These are phyloP conservation scores for Entomortierella beljakovae DNA, from an alignment of 192 early-diverging fungal species.

Conservation along the genomic window DNA sequence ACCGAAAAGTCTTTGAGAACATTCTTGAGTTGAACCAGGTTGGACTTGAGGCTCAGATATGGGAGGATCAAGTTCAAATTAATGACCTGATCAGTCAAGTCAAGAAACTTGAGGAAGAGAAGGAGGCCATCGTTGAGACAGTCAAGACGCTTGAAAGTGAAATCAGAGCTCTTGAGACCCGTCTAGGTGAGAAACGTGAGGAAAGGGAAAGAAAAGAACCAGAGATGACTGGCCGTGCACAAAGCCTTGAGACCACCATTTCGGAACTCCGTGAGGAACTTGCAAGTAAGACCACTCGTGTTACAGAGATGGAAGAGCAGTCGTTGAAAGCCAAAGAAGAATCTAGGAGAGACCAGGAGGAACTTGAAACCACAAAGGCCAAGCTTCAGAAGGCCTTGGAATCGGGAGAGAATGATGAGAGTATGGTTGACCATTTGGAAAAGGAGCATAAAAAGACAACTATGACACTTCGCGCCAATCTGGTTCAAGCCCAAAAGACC, in stretches of 20 bases:
- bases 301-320: neutral
- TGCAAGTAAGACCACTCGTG: neutral
- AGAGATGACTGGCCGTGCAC: neutral
- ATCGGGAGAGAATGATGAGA: neutral
- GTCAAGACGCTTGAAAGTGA: conserved; percentile 4
- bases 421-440: conserved; percentile 22
- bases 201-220: neutral
- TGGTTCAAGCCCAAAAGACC: conserved; percentile 16
- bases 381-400: neutral
- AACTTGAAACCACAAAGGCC: neutral
- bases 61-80: conserved; percentile 9
- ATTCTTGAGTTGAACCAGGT: conserved; percentile 9
- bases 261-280: conserved; percentile 2
- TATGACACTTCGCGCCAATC: conserved; percentile 1
- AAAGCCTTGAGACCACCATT: conserved; percentile 11
- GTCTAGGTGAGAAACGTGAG: neutral
- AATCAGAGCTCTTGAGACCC: neutral
- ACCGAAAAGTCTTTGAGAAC: conserved; percentile 16
- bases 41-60: conserved; percentile 15
- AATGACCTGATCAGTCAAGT: neutral
- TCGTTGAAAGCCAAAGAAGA: neutral
- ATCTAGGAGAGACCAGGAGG: neutral
- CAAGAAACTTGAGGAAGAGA: neutral
- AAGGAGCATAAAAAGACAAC: conserved; percentile 18
- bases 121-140: neutral